Evolutionary conservation across 2,329 filamentous ascomycete species (phyloP).

Genomic region (Coniella vitis): DNA sequence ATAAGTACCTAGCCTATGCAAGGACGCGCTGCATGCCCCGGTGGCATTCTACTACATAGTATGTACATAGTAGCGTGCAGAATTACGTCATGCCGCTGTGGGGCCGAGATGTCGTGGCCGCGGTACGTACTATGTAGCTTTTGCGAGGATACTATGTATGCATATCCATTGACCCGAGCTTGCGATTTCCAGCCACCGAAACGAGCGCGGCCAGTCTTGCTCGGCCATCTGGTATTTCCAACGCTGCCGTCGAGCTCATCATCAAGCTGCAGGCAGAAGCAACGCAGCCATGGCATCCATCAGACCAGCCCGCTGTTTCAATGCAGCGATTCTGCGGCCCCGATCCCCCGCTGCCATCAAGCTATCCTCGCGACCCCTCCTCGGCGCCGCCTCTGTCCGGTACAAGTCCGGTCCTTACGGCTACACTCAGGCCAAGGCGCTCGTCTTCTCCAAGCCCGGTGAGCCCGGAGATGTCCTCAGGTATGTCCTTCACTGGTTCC

Average conservation of each 20-base stretch:
- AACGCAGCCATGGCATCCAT: conserved; percentile 10
- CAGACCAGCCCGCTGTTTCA: conserved; percentile 13
- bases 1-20: no score
- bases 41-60: no score
- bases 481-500: conserved; percentile 29
- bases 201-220: no score
- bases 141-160: no score
- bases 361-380: conserved; percentile 14
- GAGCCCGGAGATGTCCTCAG: conserved; percentile 65
- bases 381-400: conserved; percentile 28
- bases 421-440: conserved; percentile 79
- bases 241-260: no score
- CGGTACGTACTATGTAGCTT: not conserved
- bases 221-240: no score
- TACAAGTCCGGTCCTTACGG: conserved; percentile 61
- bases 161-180: no score
- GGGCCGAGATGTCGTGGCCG: not conserved
- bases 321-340: conserved; percentile 8
- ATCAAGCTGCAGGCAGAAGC: not conserved
- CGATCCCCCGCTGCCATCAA: not conserved
- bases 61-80: no score
- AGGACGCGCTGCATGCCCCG: no score
- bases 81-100: conserved; percentile 11
- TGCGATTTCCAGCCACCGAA: no score
- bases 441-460: conserved; percentile 68